A percentile compares a stretch with the other conserved stretches of the same genome.
Evolutionary conservation across 306 rosid species (phyloP).

Genomic region (Vigna hirtella): DNA sequence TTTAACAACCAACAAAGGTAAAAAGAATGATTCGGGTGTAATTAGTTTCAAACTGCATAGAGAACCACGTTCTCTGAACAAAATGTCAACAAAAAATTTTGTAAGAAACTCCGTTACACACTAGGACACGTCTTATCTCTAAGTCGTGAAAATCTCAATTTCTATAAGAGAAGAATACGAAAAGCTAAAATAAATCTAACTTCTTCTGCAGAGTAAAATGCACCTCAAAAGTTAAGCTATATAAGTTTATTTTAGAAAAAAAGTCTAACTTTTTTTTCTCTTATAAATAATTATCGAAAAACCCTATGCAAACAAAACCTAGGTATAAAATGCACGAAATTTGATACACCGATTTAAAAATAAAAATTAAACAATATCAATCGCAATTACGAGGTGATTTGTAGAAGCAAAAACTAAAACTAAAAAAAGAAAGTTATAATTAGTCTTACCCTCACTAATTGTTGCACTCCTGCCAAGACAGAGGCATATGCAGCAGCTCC

Average conservation of each 20-base stretch:
- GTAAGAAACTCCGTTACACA: not conserved
- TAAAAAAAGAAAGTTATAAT: not conserved
- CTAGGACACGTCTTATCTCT: not conserved
- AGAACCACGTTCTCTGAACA: not conserved
- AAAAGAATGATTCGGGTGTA: not conserved
- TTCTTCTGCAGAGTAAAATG: not conserved
- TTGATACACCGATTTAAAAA: not conserved
- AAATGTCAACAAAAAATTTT: not conserved
- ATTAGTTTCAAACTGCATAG: not conserved
- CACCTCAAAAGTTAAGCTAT: not conserved
- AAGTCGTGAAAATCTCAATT: not conserved
- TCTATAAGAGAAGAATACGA: not conserved
- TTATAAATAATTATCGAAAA: too few species aligned
- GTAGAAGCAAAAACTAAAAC: not conserved
- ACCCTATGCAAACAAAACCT: not conserved
- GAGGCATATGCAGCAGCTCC: conserved; percentile 84
- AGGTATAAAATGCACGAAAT: not conserved
- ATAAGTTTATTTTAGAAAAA: too few species aligned
- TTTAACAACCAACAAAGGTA: not conserved
- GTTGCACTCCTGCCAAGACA: conserved; percentile 72
- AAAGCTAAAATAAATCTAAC: not conserved
- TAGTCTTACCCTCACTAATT: conserved; percentile 72
- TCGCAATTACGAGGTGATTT: not conserved
- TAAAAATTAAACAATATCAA: not conserved
- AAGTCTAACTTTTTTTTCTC: not conserved